phyloP scores from a whole-genome alignment of 345 rosid species.

The Gossypium bickii region DNA sequence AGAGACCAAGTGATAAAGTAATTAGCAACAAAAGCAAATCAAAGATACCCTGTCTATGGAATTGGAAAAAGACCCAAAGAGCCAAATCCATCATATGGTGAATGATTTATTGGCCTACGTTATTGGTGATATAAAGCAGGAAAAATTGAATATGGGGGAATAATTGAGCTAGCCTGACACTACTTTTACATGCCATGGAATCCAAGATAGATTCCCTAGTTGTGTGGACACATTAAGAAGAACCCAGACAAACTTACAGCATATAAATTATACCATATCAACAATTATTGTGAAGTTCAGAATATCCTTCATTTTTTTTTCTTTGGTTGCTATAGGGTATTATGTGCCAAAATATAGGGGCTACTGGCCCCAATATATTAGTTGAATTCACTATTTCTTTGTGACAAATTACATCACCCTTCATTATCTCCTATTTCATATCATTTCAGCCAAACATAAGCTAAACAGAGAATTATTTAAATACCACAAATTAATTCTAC shows the following conservation, averaged over 20 bases:
- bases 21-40: too few species aligned
- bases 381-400: constrained; percentile 12
- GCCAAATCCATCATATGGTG: neutral
- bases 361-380: constrained; percentile 1
- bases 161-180: neutral
- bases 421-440: constrained; percentile 20
- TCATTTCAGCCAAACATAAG: neutral
- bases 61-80: neutral
- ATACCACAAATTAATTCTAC: neutral
- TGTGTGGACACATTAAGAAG: constrained; percentile 13
- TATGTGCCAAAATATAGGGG: constrained; percentile 22
- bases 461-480: neutral
- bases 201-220: constrained; percentile 23
- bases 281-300: too few species aligned
- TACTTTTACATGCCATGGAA: constrained; percentile 18
- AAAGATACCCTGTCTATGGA: neutral
- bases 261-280: too few species aligned
- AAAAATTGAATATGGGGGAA: constrained; percentile 3
- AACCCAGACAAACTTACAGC: constrained; percentile 3
- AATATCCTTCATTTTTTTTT: neutral
- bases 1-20: too few species aligned
- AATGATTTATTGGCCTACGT: neutral
- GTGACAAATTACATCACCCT: constrained; percentile 40
- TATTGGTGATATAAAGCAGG: too few species aligned
- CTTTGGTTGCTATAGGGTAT: neutral